Evolutionary conservation across 208 protist species (phyloP), one percentile per base, ranked within the genome.

Genomic region (Acanthamoeba quina): DNA sequence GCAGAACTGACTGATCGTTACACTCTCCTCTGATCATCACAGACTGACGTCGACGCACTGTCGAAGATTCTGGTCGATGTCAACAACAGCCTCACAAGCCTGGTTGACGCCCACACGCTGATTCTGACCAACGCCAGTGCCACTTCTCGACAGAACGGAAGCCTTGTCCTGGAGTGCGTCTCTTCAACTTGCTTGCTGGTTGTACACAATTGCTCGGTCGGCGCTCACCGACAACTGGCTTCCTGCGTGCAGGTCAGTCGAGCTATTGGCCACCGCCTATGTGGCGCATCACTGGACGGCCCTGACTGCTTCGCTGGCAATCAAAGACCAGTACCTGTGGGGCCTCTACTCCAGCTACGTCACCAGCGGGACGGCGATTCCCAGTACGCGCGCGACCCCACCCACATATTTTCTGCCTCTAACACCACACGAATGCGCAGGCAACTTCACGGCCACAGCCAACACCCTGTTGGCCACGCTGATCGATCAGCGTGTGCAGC

Each of bases 261-360:
- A 85, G n/a, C 26, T 60, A 1, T 34, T 85, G 49, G 49, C 49
- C n/a, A 34, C 37, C 7, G 76, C 47, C 17, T 85, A 85, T 26
- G 76, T 58, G 76, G 76, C 44, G 3, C 76, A 85, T 44, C 76
- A 85, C 76, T 85, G 76, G 76, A 60, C 44, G 11, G 29, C 49
- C 44, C 7, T 85, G 47, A 37, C 47, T 24, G 49, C 76, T 24
- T 56, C 47, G 10, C 4, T 85, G n/a, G 76, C 44, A 3, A 10
- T 85, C 31, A 26, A n/a, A 26, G 47, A 60, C 0, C 76, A 85
- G 49, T 58, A 85, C 76, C 37, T 58, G 26, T 85, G 76, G 76
- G 17, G 76, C 76, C 15, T 85, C 17, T 85, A 44, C 47, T 29
- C 49, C 47, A 58, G 44, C 47, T 85, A 58, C 56, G 76, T 10